These are phyloP conservation scores for Leccinum pellstonianum DNA, from an alignment of 768 basidiomycete genomes.

Conservation along the genomic window DNA sequence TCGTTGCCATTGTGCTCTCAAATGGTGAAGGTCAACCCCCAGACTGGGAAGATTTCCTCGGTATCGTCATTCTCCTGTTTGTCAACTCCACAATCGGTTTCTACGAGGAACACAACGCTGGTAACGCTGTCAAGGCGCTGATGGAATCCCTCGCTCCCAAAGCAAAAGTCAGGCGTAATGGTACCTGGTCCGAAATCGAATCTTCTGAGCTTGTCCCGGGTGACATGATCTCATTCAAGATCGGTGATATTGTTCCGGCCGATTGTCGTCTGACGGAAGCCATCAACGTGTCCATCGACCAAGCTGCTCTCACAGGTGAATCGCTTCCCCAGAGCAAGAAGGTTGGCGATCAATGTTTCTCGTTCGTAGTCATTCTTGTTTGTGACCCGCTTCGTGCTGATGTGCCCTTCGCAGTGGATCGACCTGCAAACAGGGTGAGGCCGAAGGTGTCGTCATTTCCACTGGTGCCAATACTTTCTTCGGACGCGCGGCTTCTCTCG, in stretches of 20 bases:
- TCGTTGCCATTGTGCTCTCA: slow-evolving; percentile 93
- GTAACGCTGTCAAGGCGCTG: slow-evolving; percentile 98
- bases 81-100: slow-evolving; percentile 98
- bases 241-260: slow-evolving; percentile 97
- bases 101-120: slow-evolving; percentile 96
- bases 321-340: slow-evolving; percentile 93
- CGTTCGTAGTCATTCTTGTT: slow-evolving; percentile 52
- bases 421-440: slow-evolving; percentile 98
- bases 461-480: slow-evolving; percentile 99
- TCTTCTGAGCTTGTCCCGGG: slow-evolving; percentile 89
- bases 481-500: slow-evolving; percentile 96
- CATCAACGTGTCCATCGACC: slow-evolving; percentile 97
- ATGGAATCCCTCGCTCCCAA: slow-evolving; percentile 99
- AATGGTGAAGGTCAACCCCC: slow-evolving; percentile 86
- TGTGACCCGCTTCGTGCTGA: neutral
- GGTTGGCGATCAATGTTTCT: slow-evolving; percentile 95
- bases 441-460: slow-evolving; percentile 97
- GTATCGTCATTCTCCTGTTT: slow-evolving; percentile 88
- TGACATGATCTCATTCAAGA: slow-evolving; percentile 97
- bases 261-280: slow-evolving; percentile 97
- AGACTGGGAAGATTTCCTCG: slow-evolving; percentile 97
- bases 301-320: slow-evolving; percentile 97
- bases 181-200: slow-evolving; percentile 87
- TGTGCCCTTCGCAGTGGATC: slow-evolving; percentile 60
- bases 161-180: slow-evolving; percentile 88